Percentiles rank a stretch among this genome's conserved stretches.
Evolutionary conservation across 2,329 filamentous ascomycete genomes (phyloP).

Genomic region (Harringtonia lauricola): DNA sequence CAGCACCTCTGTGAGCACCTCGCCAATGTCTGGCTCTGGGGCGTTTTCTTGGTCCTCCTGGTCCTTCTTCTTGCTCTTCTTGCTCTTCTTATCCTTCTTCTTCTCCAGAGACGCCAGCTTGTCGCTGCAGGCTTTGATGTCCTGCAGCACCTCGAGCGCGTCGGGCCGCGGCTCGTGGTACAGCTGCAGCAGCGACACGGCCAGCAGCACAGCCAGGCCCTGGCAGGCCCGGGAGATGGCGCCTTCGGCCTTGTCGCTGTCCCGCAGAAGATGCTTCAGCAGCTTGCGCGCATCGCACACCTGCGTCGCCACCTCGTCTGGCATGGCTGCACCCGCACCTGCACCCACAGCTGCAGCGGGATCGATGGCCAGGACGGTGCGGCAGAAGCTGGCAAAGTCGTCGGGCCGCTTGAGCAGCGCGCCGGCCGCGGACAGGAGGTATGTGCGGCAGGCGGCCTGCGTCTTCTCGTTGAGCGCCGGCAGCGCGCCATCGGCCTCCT

Average conservation of each 20-base stretch:
- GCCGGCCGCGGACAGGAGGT: conserved; percentile 47
- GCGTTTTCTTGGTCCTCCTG: conserved; percentile 31
- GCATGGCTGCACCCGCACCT: conserved; percentile 42
- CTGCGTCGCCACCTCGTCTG: conserved; percentile 41
- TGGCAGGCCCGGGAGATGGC: conserved; percentile 32
- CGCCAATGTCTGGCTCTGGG: conserved; percentile 39
- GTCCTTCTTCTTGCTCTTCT: background rate
- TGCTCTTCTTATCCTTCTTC: conserved; percentile 21
- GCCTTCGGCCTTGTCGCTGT: conserved; percentile 22
- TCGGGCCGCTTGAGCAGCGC: conserved; percentile 43
- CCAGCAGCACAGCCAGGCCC: conserved; percentile 70
- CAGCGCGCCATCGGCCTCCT: conserved; percentile 20
- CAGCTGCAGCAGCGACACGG: conserved; percentile 74
- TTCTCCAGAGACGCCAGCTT: conserved; percentile 38
- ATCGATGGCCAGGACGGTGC: conserved; percentile 42
- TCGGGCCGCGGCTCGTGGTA: conserved; percentile 78
- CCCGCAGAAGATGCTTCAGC: conserved; percentile 35
- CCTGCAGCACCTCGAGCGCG: conserved; percentile 69
- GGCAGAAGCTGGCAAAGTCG: conserved; percentile 41
- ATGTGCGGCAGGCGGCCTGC: conserved; percentile 41
- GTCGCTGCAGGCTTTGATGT: conserved; percentile 66
- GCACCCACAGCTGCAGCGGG: conserved; percentile 35
- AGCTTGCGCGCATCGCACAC: conserved; percentile 39
- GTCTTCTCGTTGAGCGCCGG: conserved; percentile 40
- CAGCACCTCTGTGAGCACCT: conserved; percentile 75